Conservation (phyloP, 1,284 basidiomycete genomes). For the Trichosporon ovoides region DNA sequence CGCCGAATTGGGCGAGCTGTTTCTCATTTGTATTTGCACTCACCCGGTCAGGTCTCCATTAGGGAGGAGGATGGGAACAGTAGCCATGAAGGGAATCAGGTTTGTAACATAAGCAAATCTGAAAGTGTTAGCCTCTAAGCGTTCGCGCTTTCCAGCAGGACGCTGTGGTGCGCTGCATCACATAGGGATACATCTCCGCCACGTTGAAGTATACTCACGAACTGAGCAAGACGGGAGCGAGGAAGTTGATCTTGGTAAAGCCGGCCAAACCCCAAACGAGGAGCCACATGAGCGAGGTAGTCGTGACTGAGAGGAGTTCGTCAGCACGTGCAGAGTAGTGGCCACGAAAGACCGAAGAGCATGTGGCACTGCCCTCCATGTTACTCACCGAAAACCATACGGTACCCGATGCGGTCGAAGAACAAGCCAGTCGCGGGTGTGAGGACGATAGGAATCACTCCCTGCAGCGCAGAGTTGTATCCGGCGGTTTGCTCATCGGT, state of each 20-base stretch:
- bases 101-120: slow-evolving; percentile 43
- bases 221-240: slow-evolving; percentile 46
- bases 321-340: not conserved
- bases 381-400: slow-evolving; percentile 25
- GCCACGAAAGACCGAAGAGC: not conserved
- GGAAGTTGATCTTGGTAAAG: slow-evolving; percentile 47
- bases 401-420: slow-evolving; percentile 42
- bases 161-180: too few relatives aligned
- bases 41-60: slow-evolving; percentile 47
- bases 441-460: slow-evolving; percentile 50
- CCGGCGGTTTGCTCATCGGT: slow-evolving; percentile 47
- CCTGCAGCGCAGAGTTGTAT: slow-evolving; percentile 48
- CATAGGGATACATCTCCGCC: too few relatives aligned
- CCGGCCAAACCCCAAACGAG: slow-evolving; percentile 48
- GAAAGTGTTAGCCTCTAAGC: not conserved
- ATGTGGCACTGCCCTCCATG: too few relatives aligned
- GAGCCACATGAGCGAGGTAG: slow-evolving; percentile 35
- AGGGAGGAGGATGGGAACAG: slow-evolving; percentile 48
- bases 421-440: slow-evolving; percentile 45
- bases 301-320: not conserved
- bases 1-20: too few relatives aligned
- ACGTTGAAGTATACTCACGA: slow-evolving; percentile 20
- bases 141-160: too few relatives aligned
- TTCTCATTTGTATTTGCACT: too few relatives aligned
- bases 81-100: slow-evolving; percentile 47